These are phyloP conservation scores for Fusarium praegraminearum DNA, from an alignment of 2,329 filamentous ascomycete species.

Conservation along the genomic window DNA sequence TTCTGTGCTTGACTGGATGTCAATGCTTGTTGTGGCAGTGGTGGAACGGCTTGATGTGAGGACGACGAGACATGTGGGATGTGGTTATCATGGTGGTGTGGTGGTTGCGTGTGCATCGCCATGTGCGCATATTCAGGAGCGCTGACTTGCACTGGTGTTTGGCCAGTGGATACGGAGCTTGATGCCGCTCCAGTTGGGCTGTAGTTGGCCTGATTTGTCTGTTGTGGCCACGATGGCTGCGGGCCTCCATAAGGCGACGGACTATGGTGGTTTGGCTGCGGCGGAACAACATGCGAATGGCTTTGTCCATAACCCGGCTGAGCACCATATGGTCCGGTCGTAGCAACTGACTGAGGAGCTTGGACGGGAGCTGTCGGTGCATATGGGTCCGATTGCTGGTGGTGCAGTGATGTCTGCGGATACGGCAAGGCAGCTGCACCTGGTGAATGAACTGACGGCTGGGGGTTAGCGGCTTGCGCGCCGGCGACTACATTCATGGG, in stretches of 20 bases:
- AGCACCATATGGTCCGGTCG: background rate
- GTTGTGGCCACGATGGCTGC: conserved; percentile 9
- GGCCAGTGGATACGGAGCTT: background rate
- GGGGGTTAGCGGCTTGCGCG: background rate
- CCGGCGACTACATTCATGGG: background rate
- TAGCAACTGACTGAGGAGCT: background rate
- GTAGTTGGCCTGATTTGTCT: background rate
- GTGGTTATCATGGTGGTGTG: background rate
- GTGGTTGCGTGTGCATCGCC: background rate
- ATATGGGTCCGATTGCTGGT: conserved; percentile 2
- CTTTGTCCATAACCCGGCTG: background rate
- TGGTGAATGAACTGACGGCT: background rate
- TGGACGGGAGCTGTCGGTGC: background rate
- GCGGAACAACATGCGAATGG: background rate
- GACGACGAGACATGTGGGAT: background rate
- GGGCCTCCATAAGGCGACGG: background rate
- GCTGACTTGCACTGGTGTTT: background rate
- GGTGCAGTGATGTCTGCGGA: conserved; percentile 10
- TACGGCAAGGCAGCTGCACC: background rate
- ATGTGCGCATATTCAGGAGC: background rate
- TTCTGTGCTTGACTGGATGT: background rate
- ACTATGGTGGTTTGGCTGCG: conserved; percentile 7
- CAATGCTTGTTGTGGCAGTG: fast-evolving
- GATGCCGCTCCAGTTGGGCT: background rate
- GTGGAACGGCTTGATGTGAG: background rate